Evolutionary conservation across 2,329 filamentous ascomycete species (phyloP).

Genomic region (Nigrograna mackinnonii): DNA sequence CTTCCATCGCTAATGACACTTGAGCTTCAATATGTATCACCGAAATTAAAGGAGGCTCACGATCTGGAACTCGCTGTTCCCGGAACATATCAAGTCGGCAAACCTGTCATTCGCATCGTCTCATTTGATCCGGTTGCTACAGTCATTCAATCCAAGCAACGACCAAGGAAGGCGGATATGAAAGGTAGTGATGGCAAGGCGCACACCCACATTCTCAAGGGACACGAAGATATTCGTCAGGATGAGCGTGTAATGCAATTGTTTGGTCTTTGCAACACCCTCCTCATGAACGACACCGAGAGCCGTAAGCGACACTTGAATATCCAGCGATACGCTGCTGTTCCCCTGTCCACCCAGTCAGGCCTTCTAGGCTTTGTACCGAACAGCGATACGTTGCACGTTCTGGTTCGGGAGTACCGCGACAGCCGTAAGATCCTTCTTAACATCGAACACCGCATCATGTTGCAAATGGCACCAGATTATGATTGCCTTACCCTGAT

Average conservation of each 20-base stretch:
- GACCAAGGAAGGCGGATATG: constrained; percentile 85
- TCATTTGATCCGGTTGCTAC: constrained; percentile 88
- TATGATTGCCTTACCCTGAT: constrained; percentile 98
- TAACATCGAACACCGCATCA: constrained; percentile 99
- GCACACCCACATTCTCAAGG: constrained; percentile 92
- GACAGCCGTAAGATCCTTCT: constrained; percentile 96
- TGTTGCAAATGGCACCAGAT: constrained; percentile 99
- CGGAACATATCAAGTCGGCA: constrained; percentile 83
- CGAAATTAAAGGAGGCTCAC: constrained; percentile 82
- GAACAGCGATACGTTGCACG: constrained; percentile 95
- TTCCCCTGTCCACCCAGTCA: constrained; percentile 94
- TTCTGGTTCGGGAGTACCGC: constrained; percentile 95
- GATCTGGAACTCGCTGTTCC: constrained; percentile 94
- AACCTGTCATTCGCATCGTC: constrained; percentile 80
- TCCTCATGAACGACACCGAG: constrained; percentile 91
- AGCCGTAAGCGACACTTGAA: constrained; percentile 96
- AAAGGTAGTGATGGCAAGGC: constrained; percentile 85
- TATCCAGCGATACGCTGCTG: constrained; percentile 95
- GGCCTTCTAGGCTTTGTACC: constrained; percentile 95
- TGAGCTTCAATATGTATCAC: constrained; percentile 95
- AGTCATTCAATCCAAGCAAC: constrained; percentile 96
- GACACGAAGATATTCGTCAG: constrained; percentile 98
- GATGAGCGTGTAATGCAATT: constrained; percentile 99
- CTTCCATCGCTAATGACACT: constrained; percentile 89
- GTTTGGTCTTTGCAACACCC: constrained; percentile 95